A percentile compares a stretch with the other conserved stretches of the same genome.
phyloP scores from a whole-genome alignment of 306 rosid species.

The Lablab purpureus region DNA sequence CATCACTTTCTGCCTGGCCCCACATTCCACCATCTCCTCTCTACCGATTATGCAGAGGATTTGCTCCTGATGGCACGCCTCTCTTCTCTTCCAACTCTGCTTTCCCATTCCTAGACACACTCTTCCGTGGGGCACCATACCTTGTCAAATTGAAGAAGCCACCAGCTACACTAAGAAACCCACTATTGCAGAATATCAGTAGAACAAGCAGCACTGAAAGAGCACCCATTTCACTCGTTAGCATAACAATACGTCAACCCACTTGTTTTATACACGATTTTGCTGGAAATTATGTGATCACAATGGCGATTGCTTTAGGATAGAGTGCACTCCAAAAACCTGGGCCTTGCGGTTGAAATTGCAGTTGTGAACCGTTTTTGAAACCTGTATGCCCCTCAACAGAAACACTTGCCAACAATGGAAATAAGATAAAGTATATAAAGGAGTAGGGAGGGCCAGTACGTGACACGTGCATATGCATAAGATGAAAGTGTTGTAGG shows the following conservation, averaged over 20 bases:
- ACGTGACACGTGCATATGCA: background rate
- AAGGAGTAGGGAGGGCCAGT: background rate
- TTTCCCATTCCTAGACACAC: constrained; percentile 19
- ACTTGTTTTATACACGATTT: background rate
- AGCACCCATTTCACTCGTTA: constrained; percentile 49
- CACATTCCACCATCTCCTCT: constrained; percentile 4
- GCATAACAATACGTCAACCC: constrained; percentile 22
- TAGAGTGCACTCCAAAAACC: background rate
- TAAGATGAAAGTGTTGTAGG: background rate
- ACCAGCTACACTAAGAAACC: constrained; percentile 49
- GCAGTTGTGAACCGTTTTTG: background rate
- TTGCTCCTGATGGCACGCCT: constrained; percentile 68
- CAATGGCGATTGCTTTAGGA: background rate
- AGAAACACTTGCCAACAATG: background rate
- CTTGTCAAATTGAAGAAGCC: constrained; percentile 46
- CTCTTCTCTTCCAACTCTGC: constrained; percentile 58
- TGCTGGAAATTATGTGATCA: background rate
- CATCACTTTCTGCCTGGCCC: constrained; percentile 25
- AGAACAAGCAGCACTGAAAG: constrained; percentile 55
- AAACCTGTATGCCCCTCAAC: background rate
- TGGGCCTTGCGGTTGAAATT: background rate
- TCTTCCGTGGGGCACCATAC: constrained; percentile 17
- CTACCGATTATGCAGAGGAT: constrained; percentile 76
- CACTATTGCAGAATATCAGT: constrained; percentile 52
- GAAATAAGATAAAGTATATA: constrained; percentile 18